Conservation (phyloP, 2,329 filamentous ascomycete genomes). For the Colletotrichum sp. region DNA sequence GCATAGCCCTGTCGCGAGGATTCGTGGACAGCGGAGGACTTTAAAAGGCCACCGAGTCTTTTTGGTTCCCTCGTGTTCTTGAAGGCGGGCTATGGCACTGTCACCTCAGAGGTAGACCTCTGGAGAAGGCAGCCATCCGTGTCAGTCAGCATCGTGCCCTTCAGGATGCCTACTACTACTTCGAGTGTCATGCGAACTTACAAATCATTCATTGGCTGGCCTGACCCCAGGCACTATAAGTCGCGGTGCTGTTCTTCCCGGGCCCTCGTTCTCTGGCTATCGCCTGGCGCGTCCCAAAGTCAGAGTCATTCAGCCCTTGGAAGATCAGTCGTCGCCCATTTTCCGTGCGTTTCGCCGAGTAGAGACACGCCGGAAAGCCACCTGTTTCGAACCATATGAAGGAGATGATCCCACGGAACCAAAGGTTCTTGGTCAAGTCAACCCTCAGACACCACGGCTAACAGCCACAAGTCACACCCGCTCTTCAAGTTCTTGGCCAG, state of each 20-base stretch:
- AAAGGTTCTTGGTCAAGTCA: neutral
- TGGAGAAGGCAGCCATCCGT: neutral
- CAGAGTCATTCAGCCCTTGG: neutral
- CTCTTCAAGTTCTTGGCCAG: neutral
- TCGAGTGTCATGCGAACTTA: too few species aligned
- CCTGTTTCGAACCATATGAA: neutral
- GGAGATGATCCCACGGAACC: neutral
- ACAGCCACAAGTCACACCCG: neutral
- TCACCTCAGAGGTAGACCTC: neutral
- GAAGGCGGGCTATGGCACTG: neutral
- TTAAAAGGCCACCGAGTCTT: neutral
- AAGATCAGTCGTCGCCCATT: fast-evolving
- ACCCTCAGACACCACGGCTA: neutral
- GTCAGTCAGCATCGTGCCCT: neutral
- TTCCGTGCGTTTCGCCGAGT: neutral
- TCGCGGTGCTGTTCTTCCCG: neutral
- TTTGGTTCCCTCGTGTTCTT: neutral
- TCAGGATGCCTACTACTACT: too few species aligned
- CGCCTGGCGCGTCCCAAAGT: neutral
- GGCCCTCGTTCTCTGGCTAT: neutral
- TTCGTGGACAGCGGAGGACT: neutral
- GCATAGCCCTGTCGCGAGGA: neutral
- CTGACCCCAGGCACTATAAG: neutral
- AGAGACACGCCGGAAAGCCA: neutral
- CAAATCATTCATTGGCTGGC: neutral